Conservation (phyloP, 1,284 basidiomycete species). For the Sporisorium iseilematis-ciliati region DNA sequence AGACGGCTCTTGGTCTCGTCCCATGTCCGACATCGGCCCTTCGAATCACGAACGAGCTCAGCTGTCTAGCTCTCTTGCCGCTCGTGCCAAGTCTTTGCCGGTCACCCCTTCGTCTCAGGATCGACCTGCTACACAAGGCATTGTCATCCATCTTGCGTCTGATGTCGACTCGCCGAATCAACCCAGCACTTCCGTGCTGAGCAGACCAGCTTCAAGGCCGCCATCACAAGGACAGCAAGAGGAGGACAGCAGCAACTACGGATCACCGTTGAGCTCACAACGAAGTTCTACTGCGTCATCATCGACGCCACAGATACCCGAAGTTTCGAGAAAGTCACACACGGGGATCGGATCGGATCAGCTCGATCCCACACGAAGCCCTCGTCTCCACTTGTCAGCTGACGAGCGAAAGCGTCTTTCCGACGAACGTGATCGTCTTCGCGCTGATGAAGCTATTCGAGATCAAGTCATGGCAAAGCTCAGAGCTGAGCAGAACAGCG, state of each 20-base stretch:
- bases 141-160: conserved; percentile 26
- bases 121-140: neutral
- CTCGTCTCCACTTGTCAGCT: neutral
- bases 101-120: neutral
- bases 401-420: conserved; percentile 12
- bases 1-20: conserved; percentile 12
- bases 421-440: conserved; percentile 14
- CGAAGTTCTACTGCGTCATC: neutral
- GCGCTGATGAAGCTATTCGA: conserved; percentile 28
- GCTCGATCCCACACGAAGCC: neutral
- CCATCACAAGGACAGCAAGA: neutral
- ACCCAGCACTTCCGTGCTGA: too few relatives aligned
- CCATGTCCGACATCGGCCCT: conserved; percentile 7
- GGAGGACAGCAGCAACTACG: neutral
- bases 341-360: neutral
- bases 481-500: conserved; percentile 15
- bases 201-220: neutral
- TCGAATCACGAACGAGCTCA: neutral
- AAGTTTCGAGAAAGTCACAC: too few relatives aligned
- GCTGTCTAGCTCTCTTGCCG: neutral
- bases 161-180: neutral
- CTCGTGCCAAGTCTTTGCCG: conserved; percentile 2
- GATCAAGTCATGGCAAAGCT: conserved; percentile 32
- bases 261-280: neutral
- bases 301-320: neutral